Evolutionary conservation across 2,329 filamentous ascomycete species (phyloP), one percentile per base, ranked within the genome.

Genomic region (Colletotrichum shisoi): DNA sequence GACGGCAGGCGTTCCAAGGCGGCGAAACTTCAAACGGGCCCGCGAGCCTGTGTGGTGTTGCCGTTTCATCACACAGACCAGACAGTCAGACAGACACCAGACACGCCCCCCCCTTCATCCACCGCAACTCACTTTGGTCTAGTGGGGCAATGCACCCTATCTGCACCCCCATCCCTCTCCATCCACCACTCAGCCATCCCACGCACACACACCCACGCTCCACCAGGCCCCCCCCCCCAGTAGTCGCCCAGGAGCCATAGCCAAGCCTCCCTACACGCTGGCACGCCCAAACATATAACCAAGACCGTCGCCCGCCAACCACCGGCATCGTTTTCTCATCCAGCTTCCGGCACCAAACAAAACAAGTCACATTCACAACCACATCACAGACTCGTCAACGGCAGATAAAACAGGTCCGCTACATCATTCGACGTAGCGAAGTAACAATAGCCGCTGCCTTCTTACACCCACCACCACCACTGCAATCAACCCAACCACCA

Each of bases 51-150:
- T 68, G 62, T 67, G 66, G 57, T 52, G 62, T 68, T 68, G n/a
- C 63, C 66, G 66, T 67, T 68, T 62, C 66, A 68, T 68, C 62
- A 68, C 62, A 68, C 66, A 68, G 56, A 67, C 62, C 51, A 57
- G 40, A 63, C 59, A 42, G 15, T 45, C 31, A 27, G n/a, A 13
- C 15, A 8, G 49, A 19, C n/a, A n/a, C 11, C 9, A 59, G 27
- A 13, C 39, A 53, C 17, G 17, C 46, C 49, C 37, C 58, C 58
- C 24, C 48, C 58, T 39, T 42, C 40, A 11, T 13, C 48, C 49
- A 62, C 37, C 53, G 11, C 9, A 57, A 4, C 21, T 57, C 37
- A 12, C 54, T 31, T n/a, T 9, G 45, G 54, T 45, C 54, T 17
- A 57, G 31, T 34, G 31, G 31, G 31, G 31, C 44, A 21, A 21